Evolutionary conservation across 2,329 filamentous ascomycete genomes (phyloP).

Genomic region (Ophiosphaerella korrae): DNA sequence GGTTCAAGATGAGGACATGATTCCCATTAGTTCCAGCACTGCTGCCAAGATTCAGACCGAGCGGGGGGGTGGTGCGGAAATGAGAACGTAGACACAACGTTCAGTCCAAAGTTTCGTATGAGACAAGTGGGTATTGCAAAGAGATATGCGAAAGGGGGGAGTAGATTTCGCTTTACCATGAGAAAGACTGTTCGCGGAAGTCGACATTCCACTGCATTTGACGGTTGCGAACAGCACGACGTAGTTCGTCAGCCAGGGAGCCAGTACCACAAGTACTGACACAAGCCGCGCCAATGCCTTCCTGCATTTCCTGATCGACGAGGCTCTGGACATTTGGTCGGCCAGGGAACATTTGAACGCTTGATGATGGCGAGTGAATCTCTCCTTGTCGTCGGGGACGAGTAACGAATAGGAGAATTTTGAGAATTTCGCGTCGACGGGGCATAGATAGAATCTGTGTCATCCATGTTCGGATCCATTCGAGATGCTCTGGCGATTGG

Average conservation of each 20-base stretch:
- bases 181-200: constrained; percentile 80
- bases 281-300: constrained; percentile 85
- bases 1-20: too few relatives aligned
- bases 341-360: constrained; percentile 90
- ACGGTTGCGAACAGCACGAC: constrained; percentile 67
- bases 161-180: constrained; percentile 52
- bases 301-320: constrained; percentile 79
- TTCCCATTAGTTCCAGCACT: too few relatives aligned
- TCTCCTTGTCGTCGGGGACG: constrained; percentile 80
- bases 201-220: constrained; percentile 72
- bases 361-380: constrained; percentile 74
- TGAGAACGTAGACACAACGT: too few relatives aligned
- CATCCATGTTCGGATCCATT: constrained; percentile 95
- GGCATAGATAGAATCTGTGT: constrained; percentile 82
- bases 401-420: constrained; percentile 89
- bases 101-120: too few relatives aligned
- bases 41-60: too few relatives aligned
- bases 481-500: constrained; percentile 83
- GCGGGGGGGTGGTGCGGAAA: too few relatives aligned
- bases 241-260: constrained; percentile 74
- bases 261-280: constrained; percentile 82
- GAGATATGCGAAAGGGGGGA: too few relatives aligned
- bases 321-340: constrained; percentile 81
- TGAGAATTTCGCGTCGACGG: constrained; percentile 78
- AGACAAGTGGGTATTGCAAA: too few relatives aligned